Percentiles rank a stretch among this genome's conserved stretches.
phyloP scores from a whole-genome alignment of 805 yeast species.

The Starmerella ratchasimensis region DNA sequence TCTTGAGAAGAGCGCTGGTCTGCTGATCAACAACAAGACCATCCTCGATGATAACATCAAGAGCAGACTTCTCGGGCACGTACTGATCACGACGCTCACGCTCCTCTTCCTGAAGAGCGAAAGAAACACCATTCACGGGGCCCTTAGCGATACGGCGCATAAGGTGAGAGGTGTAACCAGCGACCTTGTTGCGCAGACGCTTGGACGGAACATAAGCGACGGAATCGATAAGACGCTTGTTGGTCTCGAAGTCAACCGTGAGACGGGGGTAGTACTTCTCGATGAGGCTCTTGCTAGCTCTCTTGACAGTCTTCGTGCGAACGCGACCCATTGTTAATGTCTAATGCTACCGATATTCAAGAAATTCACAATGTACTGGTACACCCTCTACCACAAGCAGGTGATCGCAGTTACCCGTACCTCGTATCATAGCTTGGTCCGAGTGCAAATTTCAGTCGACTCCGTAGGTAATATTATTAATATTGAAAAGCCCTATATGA shows the following conservation, averaged over 20 bases:
- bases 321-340: conserved; percentile 70
- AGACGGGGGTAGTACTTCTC: conserved; percentile 99
- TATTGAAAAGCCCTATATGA: not conserved
- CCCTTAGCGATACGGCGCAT: conserved; percentile 99
- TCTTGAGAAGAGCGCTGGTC: conserved; percentile 87
- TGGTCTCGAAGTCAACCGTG: conserved; percentile 98
- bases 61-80: conserved; percentile 99
- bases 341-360: conserved; percentile 11
- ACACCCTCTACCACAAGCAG: conserved; percentile 1
- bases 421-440: not conserved
- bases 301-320: conserved; percentile 99
- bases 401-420: conserved; percentile 1
- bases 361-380: conserved; percentile 9
- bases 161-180: conserved; percentile 99
- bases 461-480: not conserved
- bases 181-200: conserved; percentile 99
- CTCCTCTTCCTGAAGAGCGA: conserved; percentile 99
- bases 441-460: no score
- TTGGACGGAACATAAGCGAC: conserved; percentile 98
- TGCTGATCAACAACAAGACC: conserved; percentile 94
- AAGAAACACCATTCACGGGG: conserved; percentile 99
- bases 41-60: conserved; percentile 91
- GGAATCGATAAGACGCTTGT: conserved; percentile 98
- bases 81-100: conserved; percentile 99
- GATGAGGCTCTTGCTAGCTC: conserved; percentile 98